These are phyloP conservation scores for Plasmodium malariae DNA, from an alignment of 169 alveolate species.

Conservation along the genomic window DNA sequence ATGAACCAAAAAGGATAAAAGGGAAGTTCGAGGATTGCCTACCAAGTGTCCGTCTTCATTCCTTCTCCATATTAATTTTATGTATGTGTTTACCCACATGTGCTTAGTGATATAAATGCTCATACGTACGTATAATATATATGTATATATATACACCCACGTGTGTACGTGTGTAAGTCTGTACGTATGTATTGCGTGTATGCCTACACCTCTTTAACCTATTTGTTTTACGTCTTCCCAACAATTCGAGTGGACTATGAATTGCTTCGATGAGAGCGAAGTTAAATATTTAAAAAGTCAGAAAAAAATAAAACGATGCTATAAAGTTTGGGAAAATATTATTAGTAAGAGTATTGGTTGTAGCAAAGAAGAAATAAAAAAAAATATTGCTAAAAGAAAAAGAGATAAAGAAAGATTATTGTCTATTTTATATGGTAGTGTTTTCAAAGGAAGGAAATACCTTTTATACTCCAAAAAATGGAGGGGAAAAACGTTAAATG, in stretches of 20 bases:
- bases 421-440: slow-evolving; percentile 65
- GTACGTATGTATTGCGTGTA: neutral
- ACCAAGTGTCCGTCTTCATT: neutral
- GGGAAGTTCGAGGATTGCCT: neutral
- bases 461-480: slow-evolving; percentile 59
- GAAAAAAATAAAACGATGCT: slow-evolving; percentile 38
- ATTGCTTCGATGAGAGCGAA: slow-evolving; percentile 3
- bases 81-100: neutral
- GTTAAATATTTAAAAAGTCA: neutral
- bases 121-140: neutral
- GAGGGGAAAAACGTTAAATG: slow-evolving; percentile 71
- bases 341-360: slow-evolving; percentile 51
- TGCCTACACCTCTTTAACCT: neutral
- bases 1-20: neutral
- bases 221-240: neutral
- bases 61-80: neutral
- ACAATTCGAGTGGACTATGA: slow-evolving; percentile 7
- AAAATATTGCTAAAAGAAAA: slow-evolving; percentile 17
- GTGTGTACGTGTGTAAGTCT: neutral
- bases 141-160: neutral
- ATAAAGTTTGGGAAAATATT: slow-evolving; percentile 38
- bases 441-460: slow-evolving; percentile 42
- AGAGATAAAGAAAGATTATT: slow-evolving; percentile 65
- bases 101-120: neutral
- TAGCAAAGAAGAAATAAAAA: slow-evolving; percentile 53